Evolutionary conservation across 768 basidiomycete genomes (phyloP), one percentile per base, ranked within the genome.

Genomic region (Lactarius trivialis): DNA sequence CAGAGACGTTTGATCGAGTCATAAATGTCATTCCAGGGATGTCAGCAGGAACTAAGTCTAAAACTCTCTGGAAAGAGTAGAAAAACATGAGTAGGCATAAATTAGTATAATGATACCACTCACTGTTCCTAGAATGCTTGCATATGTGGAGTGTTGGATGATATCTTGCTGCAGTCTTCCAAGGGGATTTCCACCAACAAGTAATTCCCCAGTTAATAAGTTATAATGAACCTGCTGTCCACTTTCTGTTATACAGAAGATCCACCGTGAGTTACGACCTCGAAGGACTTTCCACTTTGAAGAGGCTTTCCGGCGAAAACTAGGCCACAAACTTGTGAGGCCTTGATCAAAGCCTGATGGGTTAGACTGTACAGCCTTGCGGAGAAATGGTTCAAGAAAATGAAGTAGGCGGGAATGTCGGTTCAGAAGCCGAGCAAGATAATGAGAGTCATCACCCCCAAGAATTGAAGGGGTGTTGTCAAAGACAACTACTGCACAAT

Each of bases 151-250:
- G 17, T 60, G 60, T 32, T n/a, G 8, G 2, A 41, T 19, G 21
- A 60, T 43, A 9, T 54, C 60, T 30, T 19, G 14, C 1, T 52
- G 60, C 32, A 60, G 60, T 36, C 55, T 55, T 36, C 55, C 60
- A 12, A 61, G n/a, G 7, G 43, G 60, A 2, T 33, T 56, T 14
- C 54, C 60, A 30, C 28, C 14, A 30, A 56, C 36, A 5, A 61
- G 36, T 2, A 61, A 48, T 14, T 50, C 14, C 2, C 60, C 60
- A 4, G 54, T 51, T 11, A 61, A 26, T 8, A 56, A 3, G 14
- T 61, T 56, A 39, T 30, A 61, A 4, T 56, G 55, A 6, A 56
- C 60, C 4, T 51, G 24, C 12, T 61, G 33, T 17, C 43, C 48
- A 8, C 28, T 48, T 28, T 19, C 39, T 2, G 24, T 9, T 4